Evolutionary conservation across 1,284 basidiomycete genomes (phyloP).

Genomic region (Tremellales sp.): DNA sequence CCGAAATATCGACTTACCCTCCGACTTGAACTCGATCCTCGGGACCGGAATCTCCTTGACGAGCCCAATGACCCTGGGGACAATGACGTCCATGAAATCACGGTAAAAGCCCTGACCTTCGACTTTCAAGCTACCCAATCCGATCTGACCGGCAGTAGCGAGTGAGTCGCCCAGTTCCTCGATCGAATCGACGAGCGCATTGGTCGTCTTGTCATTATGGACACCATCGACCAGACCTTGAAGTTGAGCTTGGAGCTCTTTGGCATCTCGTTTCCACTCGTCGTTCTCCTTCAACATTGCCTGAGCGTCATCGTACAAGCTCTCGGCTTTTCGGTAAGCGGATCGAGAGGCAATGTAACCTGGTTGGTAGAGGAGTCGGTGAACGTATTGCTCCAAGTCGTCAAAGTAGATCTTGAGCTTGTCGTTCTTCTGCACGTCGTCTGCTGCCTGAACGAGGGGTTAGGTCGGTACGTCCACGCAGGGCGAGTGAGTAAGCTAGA

Average conservation of each 20-base stretch:
- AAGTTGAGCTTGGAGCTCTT: conserved; percentile 42
- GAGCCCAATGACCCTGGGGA: conserved; percentile 48
- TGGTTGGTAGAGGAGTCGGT: conserved; percentile 45
- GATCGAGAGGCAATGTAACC: conserved; percentile 45
- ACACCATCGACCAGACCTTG: conserved; percentile 45
- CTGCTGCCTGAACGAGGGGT: conserved; percentile 29
- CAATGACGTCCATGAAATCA: conserved; percentile 49
- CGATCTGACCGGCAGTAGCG: conserved; percentile 37
- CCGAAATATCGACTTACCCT: conserved; percentile 27
- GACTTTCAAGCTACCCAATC: conserved; percentile 31
- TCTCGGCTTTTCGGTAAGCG: conserved; percentile 43
- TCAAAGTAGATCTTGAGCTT: conserved; percentile 43
- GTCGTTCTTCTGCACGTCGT: conserved; percentile 46
- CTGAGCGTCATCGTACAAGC: conserved; percentile 48
- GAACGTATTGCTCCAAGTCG: conserved; percentile 40
- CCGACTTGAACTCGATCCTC: conserved; percentile 50
- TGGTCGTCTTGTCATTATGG: conserved; percentile 37
- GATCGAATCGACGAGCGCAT: conserved; percentile 44
- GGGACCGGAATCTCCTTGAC: conserved; percentile 52
- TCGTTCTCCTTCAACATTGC: conserved; percentile 42
- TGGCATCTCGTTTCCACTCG: conserved; percentile 43
- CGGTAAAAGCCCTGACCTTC: conserved; percentile 47
- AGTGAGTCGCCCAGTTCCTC: conserved; percentile 46
- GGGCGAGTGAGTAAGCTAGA: neutral
- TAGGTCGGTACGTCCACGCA: neutral